Conservation (phyloP, 805 yeast genomes). For the Candida saitoana region DNA sequence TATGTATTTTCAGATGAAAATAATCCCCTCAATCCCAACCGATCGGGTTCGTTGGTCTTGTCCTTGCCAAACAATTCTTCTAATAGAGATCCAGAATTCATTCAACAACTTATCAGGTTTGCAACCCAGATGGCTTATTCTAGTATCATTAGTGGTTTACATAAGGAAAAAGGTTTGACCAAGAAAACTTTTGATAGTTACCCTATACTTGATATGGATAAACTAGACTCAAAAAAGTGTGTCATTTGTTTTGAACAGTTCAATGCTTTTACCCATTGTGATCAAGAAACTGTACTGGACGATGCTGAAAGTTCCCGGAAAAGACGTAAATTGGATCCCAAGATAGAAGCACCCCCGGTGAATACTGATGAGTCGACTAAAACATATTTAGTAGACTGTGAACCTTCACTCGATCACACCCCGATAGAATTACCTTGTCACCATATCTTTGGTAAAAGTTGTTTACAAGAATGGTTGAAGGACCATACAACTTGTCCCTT, state of each 20-base stretch:
- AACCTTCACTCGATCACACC: conserved; percentile 41
- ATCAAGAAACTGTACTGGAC: conserved; percentile 10
- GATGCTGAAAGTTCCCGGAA: conserved; percentile 16
- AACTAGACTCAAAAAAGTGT: conserved; percentile 33
- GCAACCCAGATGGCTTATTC: conserved; percentile 70
- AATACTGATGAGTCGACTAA: conserved; percentile 17
- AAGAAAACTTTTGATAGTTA: conserved; percentile 50
- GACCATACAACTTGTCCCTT: conserved; percentile 77
- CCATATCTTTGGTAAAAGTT: conserved; percentile 82
- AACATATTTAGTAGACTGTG: conserved; percentile 17
- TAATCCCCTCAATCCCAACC: conserved; percentile 34
- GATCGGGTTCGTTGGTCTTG: conserved; percentile 57
- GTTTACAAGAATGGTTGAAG: conserved; percentile 80
- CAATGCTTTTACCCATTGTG: conserved; percentile 6
- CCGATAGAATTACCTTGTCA: conserved; percentile 79
- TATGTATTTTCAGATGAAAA: conserved; percentile 40
- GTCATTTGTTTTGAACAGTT: conserved; percentile 61
- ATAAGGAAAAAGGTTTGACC: conserved; percentile 50
- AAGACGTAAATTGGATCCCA: conserved; percentile 19
- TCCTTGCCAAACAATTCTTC: conserved; percentile 64
- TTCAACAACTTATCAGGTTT: conserved; percentile 57
- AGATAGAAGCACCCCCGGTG: conserved; percentile 4
- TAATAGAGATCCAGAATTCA: conserved; percentile 54
- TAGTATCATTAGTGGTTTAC: conserved; percentile 50
- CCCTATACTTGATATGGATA: conserved; percentile 21